Evolutionary conservation across 2,329 filamentous ascomycete genomes (phyloP).

Genomic region (Aotearoamyces nothofagi): DNA sequence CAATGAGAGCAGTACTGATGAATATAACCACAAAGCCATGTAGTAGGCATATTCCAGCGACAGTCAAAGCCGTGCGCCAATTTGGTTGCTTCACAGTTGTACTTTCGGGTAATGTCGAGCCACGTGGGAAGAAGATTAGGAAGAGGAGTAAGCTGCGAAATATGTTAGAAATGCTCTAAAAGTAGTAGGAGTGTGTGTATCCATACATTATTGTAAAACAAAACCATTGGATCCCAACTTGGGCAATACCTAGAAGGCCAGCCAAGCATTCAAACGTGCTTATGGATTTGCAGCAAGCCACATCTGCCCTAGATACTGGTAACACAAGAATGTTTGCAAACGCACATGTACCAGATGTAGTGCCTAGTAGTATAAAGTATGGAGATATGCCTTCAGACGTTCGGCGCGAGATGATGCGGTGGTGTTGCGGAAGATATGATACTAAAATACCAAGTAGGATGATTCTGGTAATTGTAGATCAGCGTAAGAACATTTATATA

Average conservation of each 20-base stretch:
- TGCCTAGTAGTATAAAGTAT: constrained; percentile 88
- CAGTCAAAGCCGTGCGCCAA: constrained; percentile 65
- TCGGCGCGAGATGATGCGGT: constrained; percentile 71
- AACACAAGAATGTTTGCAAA: constrained; percentile 88
- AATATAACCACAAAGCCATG: constrained; percentile 61
- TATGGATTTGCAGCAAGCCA: constrained; percentile 73
- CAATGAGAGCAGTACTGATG: constrained; percentile 51
- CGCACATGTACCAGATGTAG: constrained; percentile 73
- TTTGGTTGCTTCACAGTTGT: constrained; percentile 36
- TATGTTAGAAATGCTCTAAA: neutral
- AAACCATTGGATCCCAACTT: constrained; percentile 82
- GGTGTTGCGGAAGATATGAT: constrained; percentile 90
- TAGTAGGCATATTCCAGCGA: constrained; percentile 57
- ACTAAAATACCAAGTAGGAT: constrained; percentile 79
- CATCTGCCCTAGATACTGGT: constrained; percentile 67
- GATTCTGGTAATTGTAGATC: constrained; percentile 24
- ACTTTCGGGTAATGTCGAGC: constrained; percentile 23
- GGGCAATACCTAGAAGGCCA: constrained; percentile 73
- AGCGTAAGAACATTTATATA: too few relatives aligned
- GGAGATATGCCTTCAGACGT: constrained; percentile 92
- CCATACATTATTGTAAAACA: constrained; percentile 85
- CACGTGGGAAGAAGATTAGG: constrained; percentile 77
- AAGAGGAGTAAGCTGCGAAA: constrained; percentile 68
- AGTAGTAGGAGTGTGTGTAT: neutral
- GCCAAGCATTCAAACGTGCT: constrained; percentile 72